A percentile compares a stretch with the other conserved stretches of the same genome.
Conservation (phyloP, 2,329 filamentous ascomycete genomes). For the Aspergillus ochraceoroseus region DNA sequence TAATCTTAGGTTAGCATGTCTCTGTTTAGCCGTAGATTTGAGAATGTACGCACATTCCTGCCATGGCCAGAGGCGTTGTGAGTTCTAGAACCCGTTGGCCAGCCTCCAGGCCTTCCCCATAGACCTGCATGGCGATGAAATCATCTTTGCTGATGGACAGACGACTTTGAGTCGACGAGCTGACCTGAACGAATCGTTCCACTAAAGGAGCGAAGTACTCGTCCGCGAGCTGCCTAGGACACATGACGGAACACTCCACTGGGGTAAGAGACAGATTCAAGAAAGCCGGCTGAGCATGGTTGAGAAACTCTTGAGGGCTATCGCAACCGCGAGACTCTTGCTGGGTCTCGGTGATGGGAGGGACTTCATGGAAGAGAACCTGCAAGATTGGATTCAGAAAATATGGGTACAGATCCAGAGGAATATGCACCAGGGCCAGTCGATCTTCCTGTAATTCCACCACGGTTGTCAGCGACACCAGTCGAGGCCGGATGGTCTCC, state of each 20-base stretch:
- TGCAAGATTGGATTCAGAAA: slow-evolving; percentile 85
- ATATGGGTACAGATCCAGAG: slow-evolving; percentile 66
- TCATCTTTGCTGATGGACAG: slow-evolving; percentile 76
- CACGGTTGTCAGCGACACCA: slow-evolving; percentile 19
- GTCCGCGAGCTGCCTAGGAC: slow-evolving; percentile 67
- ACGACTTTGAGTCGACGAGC: slow-evolving; percentile 40
- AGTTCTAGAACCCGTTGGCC: slow-evolving; percentile 87
- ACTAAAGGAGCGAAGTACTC: slow-evolving; percentile 71
- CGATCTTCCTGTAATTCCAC: slow-evolving; percentile 64
- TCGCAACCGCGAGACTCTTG: slow-evolving; percentile 36
- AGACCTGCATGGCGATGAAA: slow-evolving; percentile 84
- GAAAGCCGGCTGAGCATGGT: slow-evolving; percentile 65
- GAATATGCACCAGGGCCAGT: slow-evolving; percentile 85
- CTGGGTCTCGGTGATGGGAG: slow-evolving; percentile 39
- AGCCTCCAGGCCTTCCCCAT: slow-evolving; percentile 83
- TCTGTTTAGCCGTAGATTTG: not conserved
- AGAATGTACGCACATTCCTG: slow-evolving; percentile 62
- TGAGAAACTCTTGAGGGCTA: slow-evolving; percentile 20
- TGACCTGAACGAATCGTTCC: slow-evolving; percentile 52
- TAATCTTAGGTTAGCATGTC: slow-evolving; percentile 3
- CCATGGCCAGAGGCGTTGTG: slow-evolving; percentile 82
- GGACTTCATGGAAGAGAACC: slow-evolving; percentile 63
- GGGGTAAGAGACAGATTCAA: slow-evolving; percentile 91
- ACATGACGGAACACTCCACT: slow-evolving; percentile 88
- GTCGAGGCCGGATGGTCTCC: slow-evolving; percentile 4